Percentiles rank a stretch among this genome's conserved stretches.
phyloP scores from a whole-genome alignment of 768 basidiomycete genomes.

The Kwoniella pini region DNA sequence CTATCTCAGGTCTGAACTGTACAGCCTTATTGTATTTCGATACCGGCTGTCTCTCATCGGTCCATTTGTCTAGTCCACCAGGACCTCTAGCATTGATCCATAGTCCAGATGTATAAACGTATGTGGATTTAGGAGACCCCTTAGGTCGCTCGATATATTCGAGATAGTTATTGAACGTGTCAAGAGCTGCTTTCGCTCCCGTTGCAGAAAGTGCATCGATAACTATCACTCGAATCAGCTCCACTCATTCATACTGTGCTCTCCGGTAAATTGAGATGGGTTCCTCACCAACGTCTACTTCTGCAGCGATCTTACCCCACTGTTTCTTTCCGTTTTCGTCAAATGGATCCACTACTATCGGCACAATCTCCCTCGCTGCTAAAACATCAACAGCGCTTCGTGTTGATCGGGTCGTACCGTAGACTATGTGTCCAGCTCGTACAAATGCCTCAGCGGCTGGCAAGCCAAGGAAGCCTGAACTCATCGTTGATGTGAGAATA shows the following conservation, averaged over 20 bases:
- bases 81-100: conserved; percentile 57
- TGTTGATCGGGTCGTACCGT: conserved; percentile 57
- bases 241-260: too few species aligned
- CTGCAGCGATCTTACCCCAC: conserved; percentile 25
- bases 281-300: conserved; percentile 36
- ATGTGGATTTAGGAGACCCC: conserved; percentile 56
- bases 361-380: conserved; percentile 58
- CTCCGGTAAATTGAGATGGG: neutral
- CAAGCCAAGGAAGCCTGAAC: conserved; percentile 57
- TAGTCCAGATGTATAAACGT: conserved; percentile 59
- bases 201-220: conserved; percentile 45
- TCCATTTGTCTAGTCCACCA: conserved; percentile 50
- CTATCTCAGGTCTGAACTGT: conserved; percentile 29
- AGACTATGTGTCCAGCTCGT: conserved; percentile 59
- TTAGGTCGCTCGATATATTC: conserved; percentile 31
- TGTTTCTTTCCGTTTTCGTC: conserved; percentile 21
- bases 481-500: neutral
- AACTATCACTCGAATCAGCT: conserved; percentile 11
- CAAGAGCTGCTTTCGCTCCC: conserved; percentile 40
- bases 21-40: conserved; percentile 22
- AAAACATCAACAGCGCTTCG: conserved; percentile 53
- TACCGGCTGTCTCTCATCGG: conserved; percentile 35
- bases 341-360: conserved; percentile 45
- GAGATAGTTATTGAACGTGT: conserved; percentile 24
- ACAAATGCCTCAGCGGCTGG: conserved; percentile 59